phyloP scores from a whole-genome alignment of 2,329 filamentous ascomycete genomes.

The Xylaria arbuscula region DNA sequence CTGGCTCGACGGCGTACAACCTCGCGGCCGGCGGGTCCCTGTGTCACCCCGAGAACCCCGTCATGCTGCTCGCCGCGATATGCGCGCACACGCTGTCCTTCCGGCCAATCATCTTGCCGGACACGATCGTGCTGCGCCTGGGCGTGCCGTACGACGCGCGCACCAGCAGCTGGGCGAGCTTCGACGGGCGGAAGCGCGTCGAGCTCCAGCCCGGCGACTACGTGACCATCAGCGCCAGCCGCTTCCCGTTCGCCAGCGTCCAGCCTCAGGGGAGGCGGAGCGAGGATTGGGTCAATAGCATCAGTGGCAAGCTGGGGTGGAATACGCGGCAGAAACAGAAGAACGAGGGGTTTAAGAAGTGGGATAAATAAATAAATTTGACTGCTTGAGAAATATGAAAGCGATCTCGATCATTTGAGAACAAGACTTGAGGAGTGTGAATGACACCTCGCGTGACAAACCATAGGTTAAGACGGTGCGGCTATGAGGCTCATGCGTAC shows the following conservation, averaged over 20 bases:
- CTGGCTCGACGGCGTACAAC: slow-evolving; percentile 95
- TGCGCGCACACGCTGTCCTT: slow-evolving; percentile 96
- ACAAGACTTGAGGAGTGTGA: not conserved
- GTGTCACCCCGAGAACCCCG: slow-evolving; percentile 95
- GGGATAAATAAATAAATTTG: slow-evolving; percentile 50
- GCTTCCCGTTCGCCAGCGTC: slow-evolving; percentile 84
- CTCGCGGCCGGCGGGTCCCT: slow-evolving; percentile 94
- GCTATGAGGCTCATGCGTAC: not conserved
- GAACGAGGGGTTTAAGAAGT: slow-evolving; percentile 63
- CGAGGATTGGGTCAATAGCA: slow-evolving; percentile 86
- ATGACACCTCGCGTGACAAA: not conserved
- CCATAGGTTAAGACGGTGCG: not conserved
- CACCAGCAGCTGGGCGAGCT: slow-evolving; percentile 94
- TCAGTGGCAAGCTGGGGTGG: slow-evolving; percentile 82
- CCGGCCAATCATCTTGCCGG: slow-evolving; percentile 93
- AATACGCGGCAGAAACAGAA: slow-evolving; percentile 84
- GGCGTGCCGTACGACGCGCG: slow-evolving; percentile 95
- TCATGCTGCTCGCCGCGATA: slow-evolving; percentile 93
- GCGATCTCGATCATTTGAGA: not conserved
- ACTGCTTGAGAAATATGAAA: slow-evolving; percentile 1
- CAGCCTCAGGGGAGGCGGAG: slow-evolving; percentile 74
- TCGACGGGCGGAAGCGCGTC: slow-evolving; percentile 91
- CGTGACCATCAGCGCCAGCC: slow-evolving; percentile 82
- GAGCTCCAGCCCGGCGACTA: slow-evolving; percentile 84
- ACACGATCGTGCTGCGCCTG: slow-evolving; percentile 91